A percentile compares a stretch with the other conserved stretches of the same genome.
Evolutionary conservation across 2,329 filamentous ascomycete species (phyloP).

Genomic region (Alternaria hordeiaustralica): DNA sequence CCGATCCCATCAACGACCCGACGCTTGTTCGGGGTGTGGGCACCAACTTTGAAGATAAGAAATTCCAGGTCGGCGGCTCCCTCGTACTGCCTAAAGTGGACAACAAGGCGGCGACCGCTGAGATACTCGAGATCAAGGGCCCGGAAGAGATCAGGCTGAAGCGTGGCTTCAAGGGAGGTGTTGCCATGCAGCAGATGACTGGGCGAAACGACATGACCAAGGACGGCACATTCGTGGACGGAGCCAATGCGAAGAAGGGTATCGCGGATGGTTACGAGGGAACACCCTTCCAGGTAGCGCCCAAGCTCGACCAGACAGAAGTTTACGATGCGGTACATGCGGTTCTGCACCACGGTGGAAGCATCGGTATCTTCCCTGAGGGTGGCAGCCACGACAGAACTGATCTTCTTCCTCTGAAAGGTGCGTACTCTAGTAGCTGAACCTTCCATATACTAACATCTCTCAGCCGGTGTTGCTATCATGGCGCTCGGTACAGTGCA

Average conservation of each 20-base stretch:
- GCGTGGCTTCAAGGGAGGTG: slow-evolving; percentile 80
- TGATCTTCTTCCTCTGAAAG: slow-evolving; percentile 85
- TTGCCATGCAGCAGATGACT: slow-evolving; percentile 81
- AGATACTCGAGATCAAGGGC: slow-evolving; percentile 81
- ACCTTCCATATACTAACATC: slow-evolving; percentile 19
- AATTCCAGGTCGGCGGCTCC: slow-evolving; percentile 68
- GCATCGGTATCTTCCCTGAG: slow-evolving; percentile 96
- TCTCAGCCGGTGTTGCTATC: slow-evolving; percentile 85
- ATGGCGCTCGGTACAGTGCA: slow-evolving; percentile 94
- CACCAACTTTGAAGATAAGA: slow-evolving; percentile 76
- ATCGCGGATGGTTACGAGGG: slow-evolving; percentile 69
- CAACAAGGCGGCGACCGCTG: slow-evolving; percentile 79
- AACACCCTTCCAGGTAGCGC: slow-evolving; percentile 84
- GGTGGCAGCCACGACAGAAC: slow-evolving; percentile 95
- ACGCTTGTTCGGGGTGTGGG: slow-evolving; percentile 79
- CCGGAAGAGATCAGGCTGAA: slow-evolving; percentile 85
- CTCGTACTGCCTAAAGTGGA: slow-evolving; percentile 86
- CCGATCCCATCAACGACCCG: slow-evolving; percentile 84
- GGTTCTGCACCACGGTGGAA: slow-evolving; percentile 80
- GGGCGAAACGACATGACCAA: slow-evolving; percentile 75
- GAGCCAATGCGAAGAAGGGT: slow-evolving; percentile 60
- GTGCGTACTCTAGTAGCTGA: slow-evolving; percentile 11
- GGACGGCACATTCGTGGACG: slow-evolving; percentile 67
- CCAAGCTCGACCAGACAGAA: slow-evolving; percentile 90
- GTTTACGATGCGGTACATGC: slow-evolving; percentile 94